Evolutionary conservation across 257 asterid genomes (phyloP).

Genomic region (Scutellaria minor): DNA sequence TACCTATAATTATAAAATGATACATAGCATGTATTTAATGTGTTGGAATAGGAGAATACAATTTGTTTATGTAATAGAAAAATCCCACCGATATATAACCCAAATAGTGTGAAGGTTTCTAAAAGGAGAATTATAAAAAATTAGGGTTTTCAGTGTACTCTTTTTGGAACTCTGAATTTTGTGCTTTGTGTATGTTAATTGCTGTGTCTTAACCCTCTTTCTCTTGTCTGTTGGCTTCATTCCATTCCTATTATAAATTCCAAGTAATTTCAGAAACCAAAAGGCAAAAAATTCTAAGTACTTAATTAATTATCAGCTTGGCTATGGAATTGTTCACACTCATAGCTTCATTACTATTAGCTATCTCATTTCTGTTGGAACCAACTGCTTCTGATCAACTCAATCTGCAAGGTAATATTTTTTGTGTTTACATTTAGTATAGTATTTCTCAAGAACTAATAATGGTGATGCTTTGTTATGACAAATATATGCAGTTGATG

Average conservation of each 20-base stretch:
- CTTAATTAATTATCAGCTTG: neutral
- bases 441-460: neutral
- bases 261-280: constrained; percentile 26
- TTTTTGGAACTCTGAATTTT: constrained; percentile 67
- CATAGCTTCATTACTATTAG: constrained; percentile 36
- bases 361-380: constrained; percentile 42
- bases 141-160: constrained; percentile 42
- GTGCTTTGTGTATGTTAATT: constrained; percentile 66
- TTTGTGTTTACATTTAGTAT: too few relatives aligned
- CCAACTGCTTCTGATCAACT: constrained; percentile 43
- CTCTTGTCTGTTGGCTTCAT: constrained; percentile 10
- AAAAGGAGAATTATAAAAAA: constrained; percentile 42
- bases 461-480: neutral
- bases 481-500: constrained; percentile 40
- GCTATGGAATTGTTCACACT: constrained; percentile 42
- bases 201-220: constrained; percentile 16
- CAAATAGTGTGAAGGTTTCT: constrained; percentile 58
- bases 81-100: constrained; percentile 16
- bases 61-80: neutral
- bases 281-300: neutral
- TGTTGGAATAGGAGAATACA: neutral
- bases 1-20: too few relatives aligned
- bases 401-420: constrained; percentile 36
- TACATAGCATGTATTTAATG: too few relatives aligned
- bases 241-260: constrained; percentile 54